These are phyloP conservation scores for Nematocida sp. DNA, from an alignment of 371 early-diverging fungal species.

Conservation along the genomic window DNA sequence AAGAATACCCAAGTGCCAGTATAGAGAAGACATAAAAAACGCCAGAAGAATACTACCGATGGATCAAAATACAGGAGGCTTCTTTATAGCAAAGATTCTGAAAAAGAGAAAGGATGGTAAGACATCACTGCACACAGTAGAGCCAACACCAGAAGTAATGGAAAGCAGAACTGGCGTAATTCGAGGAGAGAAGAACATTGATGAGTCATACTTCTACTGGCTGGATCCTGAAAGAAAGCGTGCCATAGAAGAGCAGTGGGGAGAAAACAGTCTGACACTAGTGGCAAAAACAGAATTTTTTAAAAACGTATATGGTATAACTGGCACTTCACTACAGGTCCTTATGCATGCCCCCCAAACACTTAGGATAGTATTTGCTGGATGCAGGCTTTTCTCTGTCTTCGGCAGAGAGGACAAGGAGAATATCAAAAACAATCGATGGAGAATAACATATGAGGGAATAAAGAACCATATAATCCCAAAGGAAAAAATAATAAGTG, in stretches of 20 bases:
- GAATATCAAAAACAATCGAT: slow-evolving; percentile 15
- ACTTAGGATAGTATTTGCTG: slow-evolving; percentile 45
- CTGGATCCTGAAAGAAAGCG: slow-evolving; percentile 1
- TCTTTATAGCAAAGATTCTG: slow-evolving; percentile 93
- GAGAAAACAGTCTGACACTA: neutral
- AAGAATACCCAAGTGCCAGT: slow-evolving; percentile 71
- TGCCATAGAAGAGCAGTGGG: slow-evolving; percentile 44
- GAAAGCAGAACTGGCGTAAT: neutral
- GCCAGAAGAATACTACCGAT: slow-evolving; percentile 90
- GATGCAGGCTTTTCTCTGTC: slow-evolving; percentile 42
- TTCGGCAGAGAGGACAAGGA: slow-evolving; percentile 19
- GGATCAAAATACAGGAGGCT: slow-evolving; percentile 93
- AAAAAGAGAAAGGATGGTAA: slow-evolving; percentile 53
- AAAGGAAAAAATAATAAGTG: neutral
- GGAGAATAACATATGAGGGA: slow-evolving; percentile 50
- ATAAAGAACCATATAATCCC: neutral
- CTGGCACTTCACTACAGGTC: neutral
- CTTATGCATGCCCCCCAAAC: slow-evolving; percentile 6
- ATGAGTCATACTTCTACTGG: slow-evolving; percentile 47
- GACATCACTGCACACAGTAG: neutral
- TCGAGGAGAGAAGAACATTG: slow-evolving; percentile 40
- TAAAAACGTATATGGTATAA: slow-evolving; percentile 34
- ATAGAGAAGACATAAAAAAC: slow-evolving; percentile 75
- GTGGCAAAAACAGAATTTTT: slow-evolving; percentile 18
- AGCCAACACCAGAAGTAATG: neutral